phyloP scores from a whole-genome alignment of 306 rosid species.

The Cucurbita argyrosperma region DNA sequence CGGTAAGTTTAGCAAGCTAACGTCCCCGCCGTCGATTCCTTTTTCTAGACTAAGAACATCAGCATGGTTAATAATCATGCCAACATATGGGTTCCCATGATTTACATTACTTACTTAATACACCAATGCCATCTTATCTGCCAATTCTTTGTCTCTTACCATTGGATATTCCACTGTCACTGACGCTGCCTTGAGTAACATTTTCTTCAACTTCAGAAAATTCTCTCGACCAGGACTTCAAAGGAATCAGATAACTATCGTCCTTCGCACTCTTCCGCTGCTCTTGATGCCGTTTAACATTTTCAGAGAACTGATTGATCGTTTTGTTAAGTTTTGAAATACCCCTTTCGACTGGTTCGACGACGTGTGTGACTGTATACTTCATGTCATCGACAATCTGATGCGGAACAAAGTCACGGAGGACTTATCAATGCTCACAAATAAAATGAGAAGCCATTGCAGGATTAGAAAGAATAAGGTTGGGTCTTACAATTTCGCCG shows the following conservation, averaged over 20 bases:
- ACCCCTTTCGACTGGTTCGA: conserved; percentile 92
- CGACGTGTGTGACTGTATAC: conserved; percentile 84
- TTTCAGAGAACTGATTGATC: conserved; percentile 80
- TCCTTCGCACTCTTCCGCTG: conserved; percentile 59
- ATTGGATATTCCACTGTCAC: conserved; percentile 61
- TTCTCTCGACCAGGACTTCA: conserved; percentile 56
- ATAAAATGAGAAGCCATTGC: conserved; percentile 3
- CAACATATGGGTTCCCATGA: background rate
- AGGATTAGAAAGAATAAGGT: conserved; percentile 7
- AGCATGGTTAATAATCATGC: conserved; percentile 7
- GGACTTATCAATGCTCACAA: background rate
- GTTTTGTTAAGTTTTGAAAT: conserved; percentile 67
- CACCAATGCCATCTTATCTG: conserved; percentile 19
- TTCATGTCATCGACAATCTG: conserved; percentile 99
- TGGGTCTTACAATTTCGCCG: conserved; percentile 74
- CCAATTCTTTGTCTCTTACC: conserved; percentile 34
- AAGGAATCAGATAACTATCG: conserved; percentile 54
- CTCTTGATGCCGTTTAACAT: conserved; percentile 78
- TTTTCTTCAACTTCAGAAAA: conserved; percentile 49
- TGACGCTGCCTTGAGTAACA: conserved; percentile 62
- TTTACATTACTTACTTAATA: background rate
- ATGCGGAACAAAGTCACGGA: background rate
- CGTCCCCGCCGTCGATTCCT: background rate
- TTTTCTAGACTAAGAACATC: background rate
- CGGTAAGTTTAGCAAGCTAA: background rate